Percentiles rank a stretch among this genome's conserved stretches.
Evolutionary conservation across 2,329 filamentous ascomycete genomes (phyloP).

Genomic region (Fusarium devonianum): DNA sequence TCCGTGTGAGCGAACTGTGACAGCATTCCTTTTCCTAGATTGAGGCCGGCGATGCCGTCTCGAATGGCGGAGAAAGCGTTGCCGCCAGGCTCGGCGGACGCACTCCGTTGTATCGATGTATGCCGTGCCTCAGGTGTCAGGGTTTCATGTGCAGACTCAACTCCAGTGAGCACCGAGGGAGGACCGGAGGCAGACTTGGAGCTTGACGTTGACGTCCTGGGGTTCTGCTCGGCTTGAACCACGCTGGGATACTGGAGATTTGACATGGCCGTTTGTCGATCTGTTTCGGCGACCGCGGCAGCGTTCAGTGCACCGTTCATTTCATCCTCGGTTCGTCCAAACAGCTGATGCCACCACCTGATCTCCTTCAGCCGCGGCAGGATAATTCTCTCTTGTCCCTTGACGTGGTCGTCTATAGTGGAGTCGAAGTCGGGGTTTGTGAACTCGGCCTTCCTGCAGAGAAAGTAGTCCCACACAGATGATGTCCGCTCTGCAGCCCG

Average conservation of each 20-base stretch:
- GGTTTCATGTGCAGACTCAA: constrained; percentile 65
- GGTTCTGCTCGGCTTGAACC: constrained; percentile 37
- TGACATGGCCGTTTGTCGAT: constrained; percentile 48
- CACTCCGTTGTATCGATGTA: constrained; percentile 52
- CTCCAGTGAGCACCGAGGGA: constrained; percentile 64
- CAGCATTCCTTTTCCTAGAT: constrained; percentile 57
- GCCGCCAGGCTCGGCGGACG: constrained; percentile 52
- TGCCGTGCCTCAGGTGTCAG: constrained; percentile 52
- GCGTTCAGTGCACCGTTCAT: constrained; percentile 80
- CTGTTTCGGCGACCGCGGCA: constrained; percentile 59
- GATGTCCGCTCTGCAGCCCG: constrained; percentile 74
- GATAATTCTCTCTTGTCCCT: constrained; percentile 82
- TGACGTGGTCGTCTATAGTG: constrained; percentile 77
- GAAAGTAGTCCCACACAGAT: constrained; percentile 96
- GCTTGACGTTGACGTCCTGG: constrained; percentile 42
- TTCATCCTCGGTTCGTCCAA: constrained; percentile 85
- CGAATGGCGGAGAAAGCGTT: constrained; percentile 56
- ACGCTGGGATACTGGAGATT: constrained; percentile 44
- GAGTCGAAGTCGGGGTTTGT: constrained; percentile 80
- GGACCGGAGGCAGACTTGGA: constrained; percentile 49
- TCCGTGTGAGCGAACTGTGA: constrained; percentile 42
- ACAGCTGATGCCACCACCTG: constrained; percentile 93
- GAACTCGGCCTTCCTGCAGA: constrained; percentile 82
- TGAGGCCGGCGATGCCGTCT: constrained; percentile 57
- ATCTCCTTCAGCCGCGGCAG: constrained; percentile 80